phyloP scores from a whole-genome alignment of 305 asterid genomes.

The Solanum chacoense region DNA sequence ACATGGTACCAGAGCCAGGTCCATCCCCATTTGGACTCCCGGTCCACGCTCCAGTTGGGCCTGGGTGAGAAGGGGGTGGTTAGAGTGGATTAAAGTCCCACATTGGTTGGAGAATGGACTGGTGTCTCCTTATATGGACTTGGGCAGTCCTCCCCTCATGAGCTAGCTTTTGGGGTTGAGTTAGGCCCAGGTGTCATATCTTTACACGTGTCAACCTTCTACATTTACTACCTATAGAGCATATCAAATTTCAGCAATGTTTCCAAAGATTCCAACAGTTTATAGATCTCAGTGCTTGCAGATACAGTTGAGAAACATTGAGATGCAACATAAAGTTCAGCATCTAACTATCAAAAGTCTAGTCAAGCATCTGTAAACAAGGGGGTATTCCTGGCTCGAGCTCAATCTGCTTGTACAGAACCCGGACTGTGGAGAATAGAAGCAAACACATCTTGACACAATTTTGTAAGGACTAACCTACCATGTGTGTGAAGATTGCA shows the following conservation, averaged over 20 bases:
- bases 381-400: background rate
- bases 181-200: too few relatives aligned
- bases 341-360: background rate
- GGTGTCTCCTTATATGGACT: too few relatives aligned
- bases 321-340: background rate
- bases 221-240: background rate
- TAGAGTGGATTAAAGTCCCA: too few relatives aligned
- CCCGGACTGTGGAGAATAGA: background rate
- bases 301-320: background rate
- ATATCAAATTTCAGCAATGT: background rate
- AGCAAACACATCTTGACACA: background rate
- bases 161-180: too few relatives aligned
- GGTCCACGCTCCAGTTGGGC: too few relatives aligned
- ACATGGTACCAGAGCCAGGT: too few relatives aligned
- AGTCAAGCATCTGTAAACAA: background rate
- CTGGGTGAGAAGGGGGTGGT: too few relatives aligned
- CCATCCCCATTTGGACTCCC: too few relatives aligned
- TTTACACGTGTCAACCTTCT: background rate
- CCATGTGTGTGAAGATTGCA: background rate
- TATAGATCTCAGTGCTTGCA: background rate
- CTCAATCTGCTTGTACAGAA: background rate
- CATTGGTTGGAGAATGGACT: too few relatives aligned
- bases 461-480: background rate
- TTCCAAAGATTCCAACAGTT: background rate
- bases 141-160: too few relatives aligned